Evolutionary conservation across 2,329 filamentous ascomycete genomes (phyloP).

Genomic region (Penicillium sp.): DNA sequence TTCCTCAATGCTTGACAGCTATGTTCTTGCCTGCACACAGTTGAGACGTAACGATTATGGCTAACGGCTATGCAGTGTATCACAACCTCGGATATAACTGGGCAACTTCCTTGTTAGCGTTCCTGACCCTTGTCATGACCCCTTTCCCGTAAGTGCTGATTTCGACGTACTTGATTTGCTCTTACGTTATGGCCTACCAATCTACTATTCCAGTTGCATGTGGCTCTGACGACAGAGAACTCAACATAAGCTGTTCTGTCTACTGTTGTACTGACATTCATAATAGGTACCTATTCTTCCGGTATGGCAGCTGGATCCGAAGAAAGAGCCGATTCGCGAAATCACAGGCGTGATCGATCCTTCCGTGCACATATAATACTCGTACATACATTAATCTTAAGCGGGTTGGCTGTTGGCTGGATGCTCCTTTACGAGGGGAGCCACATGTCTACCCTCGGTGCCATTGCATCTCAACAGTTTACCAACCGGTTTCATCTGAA

Average conservation of each 20-base stretch:
- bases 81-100: conserved; percentile 47
- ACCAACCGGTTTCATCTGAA: neutral
- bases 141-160: conserved; percentile 46
- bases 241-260: neutral
- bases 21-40: neutral
- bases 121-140: conserved; percentile 44
- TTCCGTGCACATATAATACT: conserved; percentile 7
- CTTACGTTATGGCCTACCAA: conserved; percentile 10
- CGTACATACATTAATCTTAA: conserved; percentile 1
- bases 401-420: neutral
- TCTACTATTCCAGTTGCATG: conserved; percentile 5
- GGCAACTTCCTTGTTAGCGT: conserved; percentile 46
- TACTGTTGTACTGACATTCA: conserved; percentile 2
- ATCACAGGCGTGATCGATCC: conserved; percentile 22
- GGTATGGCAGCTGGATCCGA: conserved; percentile 43
- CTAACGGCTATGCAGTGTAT: conserved; percentile 43
- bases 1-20: conserved; percentile 1
- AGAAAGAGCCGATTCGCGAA: conserved; percentile 42
- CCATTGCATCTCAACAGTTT: conserved; percentile 6
- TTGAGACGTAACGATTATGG: conserved; percentile 5
- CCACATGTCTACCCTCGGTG: conserved; percentile 6
- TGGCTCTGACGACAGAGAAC: neutral
- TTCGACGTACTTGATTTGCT: neutral
- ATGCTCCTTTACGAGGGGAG: neutral
- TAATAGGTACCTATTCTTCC: conserved; percentile 45